A percentile compares a stretch with the other conserved stretches of the same genome.
These are phyloP conservation scores for Ogataea naganishii DNA, from an alignment of 805 yeast genomes.

Conservation along the genomic window DNA sequence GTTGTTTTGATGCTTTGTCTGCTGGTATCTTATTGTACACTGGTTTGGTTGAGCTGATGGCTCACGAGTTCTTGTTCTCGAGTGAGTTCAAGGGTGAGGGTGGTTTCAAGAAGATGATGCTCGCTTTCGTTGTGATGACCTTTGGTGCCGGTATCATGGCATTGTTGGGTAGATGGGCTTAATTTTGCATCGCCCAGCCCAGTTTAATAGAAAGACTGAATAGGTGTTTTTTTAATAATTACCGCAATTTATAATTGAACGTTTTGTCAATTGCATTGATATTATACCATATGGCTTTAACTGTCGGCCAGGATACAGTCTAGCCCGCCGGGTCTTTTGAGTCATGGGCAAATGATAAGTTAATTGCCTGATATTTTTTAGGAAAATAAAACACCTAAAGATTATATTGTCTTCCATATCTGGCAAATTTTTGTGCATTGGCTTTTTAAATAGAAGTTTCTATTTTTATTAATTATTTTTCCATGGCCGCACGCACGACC, in stretches of 20 bases:
- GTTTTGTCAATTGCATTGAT: not conserved
- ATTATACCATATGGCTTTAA: not conserved
- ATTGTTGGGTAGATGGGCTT: slow-evolving; percentile 67
- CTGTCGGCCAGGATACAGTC: no score
- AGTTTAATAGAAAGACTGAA: not conserved
- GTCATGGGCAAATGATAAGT: no score
- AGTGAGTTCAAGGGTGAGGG: slow-evolving; percentile 55
- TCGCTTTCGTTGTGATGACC: slow-evolving; percentile 46
- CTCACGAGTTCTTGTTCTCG: slow-evolving; percentile 61
- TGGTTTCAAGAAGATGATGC: slow-evolving; percentile 41
- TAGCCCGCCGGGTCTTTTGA: no score
- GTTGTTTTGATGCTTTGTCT: slow-evolving; percentile 67
- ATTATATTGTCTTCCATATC: no score
- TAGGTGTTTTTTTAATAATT: not conserved
- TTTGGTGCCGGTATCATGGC: slow-evolving; percentile 76
- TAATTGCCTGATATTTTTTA: no score
- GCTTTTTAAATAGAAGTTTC: no score
- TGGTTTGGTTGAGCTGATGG: slow-evolving; percentile 72
- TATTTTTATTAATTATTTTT: not conserved
- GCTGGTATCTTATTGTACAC: slow-evolving; percentile 74
- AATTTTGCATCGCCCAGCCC: slow-evolving; percentile 3
- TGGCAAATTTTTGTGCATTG: no score
- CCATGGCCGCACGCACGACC: not conserved
- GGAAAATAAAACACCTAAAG: no score
- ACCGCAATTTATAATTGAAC: not conserved